phyloP scores from a whole-genome alignment of 345 rosid species.

The Pseudoturritis turrita region DNA sequence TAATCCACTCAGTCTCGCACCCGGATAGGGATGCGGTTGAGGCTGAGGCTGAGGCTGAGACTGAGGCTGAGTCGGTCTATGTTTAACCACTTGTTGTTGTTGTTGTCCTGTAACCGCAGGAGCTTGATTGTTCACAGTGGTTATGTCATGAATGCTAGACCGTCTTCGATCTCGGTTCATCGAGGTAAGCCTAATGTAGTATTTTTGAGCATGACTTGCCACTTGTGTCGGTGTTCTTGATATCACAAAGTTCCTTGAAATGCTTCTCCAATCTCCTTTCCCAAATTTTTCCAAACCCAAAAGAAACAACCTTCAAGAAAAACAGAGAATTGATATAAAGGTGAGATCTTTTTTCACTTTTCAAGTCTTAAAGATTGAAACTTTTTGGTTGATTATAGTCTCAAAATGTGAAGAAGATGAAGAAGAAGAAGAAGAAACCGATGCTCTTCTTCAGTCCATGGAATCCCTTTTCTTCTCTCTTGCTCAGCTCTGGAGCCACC shows the following conservation, averaged over 20 bases:
- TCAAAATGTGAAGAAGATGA: background rate
- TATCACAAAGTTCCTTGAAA: slow-evolving; percentile 79
- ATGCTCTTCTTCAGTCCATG: slow-evolving; percentile 98
- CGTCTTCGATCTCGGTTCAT: slow-evolving; percentile 85
- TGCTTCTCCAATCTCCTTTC: slow-evolving; percentile 99
- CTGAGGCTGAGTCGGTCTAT: slow-evolving; percentile 32
- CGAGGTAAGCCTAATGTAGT: slow-evolving; percentile 77
- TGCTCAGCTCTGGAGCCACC: slow-evolving; percentile 65
- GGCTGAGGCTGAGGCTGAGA: slow-evolving; percentile 28
- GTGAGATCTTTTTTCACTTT: background rate
- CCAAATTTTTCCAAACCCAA: slow-evolving; percentile 90
- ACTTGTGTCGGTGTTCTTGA: slow-evolving; percentile 96
- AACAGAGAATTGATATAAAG: slow-evolving; percentile 15
- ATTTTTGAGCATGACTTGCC: slow-evolving; percentile 94
- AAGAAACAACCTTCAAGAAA: slow-evolving; percentile 55
- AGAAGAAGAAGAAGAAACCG: slow-evolving; percentile 39
- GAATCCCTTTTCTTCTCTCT: slow-evolving; percentile 87
- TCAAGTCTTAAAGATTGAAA: background rate
- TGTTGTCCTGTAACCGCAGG: slow-evolving; percentile 44
- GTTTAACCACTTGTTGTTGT: slow-evolving; percentile 40
- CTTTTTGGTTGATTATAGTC: background rate
- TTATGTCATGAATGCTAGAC: slow-evolving; percentile 93
- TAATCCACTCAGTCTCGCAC: slow-evolving; percentile 43
- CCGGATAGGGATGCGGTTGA: slow-evolving; percentile 39
- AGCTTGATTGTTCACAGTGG: slow-evolving; percentile 50